A percentile compares a stretch with the other conserved stretches of the same genome.
phyloP scores from a whole-genome alignment of 805 yeast species.

The Cyberlindnera mississippiensis region DNA sequence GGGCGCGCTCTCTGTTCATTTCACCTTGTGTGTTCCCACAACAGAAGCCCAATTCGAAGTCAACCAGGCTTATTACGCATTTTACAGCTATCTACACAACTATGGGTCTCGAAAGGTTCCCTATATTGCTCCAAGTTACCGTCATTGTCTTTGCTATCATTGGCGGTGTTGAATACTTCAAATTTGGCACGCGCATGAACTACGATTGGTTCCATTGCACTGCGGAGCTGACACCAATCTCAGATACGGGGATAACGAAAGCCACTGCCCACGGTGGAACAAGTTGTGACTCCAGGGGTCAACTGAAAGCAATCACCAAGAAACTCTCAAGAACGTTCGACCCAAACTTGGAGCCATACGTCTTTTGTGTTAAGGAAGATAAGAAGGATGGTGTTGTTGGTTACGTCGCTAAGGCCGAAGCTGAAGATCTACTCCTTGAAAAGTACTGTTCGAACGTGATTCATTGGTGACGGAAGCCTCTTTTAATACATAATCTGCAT shows the following conservation, averaged over 20 bases:
- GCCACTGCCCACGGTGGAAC: constrained; percentile 40
- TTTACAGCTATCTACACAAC: background rate
- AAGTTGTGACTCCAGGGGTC: constrained; percentile 42
- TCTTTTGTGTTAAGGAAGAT: constrained; percentile 37
- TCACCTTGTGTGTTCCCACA: no score
- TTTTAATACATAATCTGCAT: no score
- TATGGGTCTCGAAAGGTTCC: constrained; percentile 3
- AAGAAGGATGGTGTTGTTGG: constrained; percentile 15
- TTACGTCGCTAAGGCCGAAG: constrained; percentile 20
- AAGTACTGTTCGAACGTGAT: constrained; percentile 25
- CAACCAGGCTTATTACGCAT: no score
- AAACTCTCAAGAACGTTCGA: constrained; percentile 37
- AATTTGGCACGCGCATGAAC: constrained; percentile 35
- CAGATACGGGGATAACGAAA: constrained; percentile 28
- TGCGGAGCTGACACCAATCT: constrained; percentile 26
- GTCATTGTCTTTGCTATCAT: constrained; percentile 29
- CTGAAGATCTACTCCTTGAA: constrained; percentile 13
- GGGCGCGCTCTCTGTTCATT: no score
- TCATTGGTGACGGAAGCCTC: constrained; percentile 20
- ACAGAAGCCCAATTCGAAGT: no score
- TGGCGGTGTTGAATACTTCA: constrained; percentile 42
- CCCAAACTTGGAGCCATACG: constrained; percentile 32
- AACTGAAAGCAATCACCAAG: constrained; percentile 36
- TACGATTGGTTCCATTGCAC: constrained; percentile 46
- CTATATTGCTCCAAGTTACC: constrained; percentile 29